Evolutionary conservation across 2,329 filamentous ascomycete species (phyloP).

Genomic region (Colletotrichum sp.): DNA sequence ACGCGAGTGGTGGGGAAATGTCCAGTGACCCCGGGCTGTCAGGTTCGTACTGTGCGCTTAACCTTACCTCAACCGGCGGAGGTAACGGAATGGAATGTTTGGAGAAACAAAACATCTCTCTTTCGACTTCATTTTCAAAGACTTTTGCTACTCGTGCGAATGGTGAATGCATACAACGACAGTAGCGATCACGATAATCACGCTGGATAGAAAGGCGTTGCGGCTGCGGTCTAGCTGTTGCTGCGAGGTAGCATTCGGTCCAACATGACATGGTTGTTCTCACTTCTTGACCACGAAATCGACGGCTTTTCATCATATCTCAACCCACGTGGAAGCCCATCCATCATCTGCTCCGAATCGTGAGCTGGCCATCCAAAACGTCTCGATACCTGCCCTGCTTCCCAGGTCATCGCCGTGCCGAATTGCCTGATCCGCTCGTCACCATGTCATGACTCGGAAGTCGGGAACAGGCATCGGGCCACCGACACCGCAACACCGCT

Average conservation of each 20-base stretch:
- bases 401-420: neutral
- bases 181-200: neutral
- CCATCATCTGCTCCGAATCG: neutral
- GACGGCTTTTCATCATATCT: neutral
- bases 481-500: neutral
- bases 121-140: neutral
- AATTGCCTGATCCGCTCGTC: neutral
- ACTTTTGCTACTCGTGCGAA: neutral
- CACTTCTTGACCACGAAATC: no score
- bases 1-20: neutral
- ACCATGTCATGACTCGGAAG: constrained; percentile 1
- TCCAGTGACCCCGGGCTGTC: neutral
- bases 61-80: neutral
- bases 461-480: neutral
- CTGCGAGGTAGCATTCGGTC: neutral
- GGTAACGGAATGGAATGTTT: neutral
- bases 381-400: neutral
- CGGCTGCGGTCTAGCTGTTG: neutral
- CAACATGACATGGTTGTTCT: neutral
- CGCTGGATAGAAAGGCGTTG: neutral
- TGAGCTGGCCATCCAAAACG: neutral
- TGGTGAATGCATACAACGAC: neutral
- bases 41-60: neutral
- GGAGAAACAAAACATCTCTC: neutral
- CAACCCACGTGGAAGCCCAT: neutral